These are phyloP conservation scores for Tephrocybe sp. DNA, from an alignment of 768 basidiomycete genomes.

Conservation along the genomic window DNA sequence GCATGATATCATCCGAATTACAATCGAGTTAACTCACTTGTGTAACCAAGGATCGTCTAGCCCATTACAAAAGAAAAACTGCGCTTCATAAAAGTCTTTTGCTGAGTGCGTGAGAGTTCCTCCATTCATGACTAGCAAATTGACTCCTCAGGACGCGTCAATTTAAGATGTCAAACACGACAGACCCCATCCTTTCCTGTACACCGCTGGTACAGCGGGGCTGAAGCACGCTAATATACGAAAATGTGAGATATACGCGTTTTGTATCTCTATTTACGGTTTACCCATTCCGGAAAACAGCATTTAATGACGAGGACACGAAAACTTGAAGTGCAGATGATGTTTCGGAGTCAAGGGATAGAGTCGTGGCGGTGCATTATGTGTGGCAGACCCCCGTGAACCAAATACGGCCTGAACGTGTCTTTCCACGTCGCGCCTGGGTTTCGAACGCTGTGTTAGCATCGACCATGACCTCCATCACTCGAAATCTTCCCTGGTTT, in stretches of 20 bases:
- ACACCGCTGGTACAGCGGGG: slow-evolving; percentile 25
- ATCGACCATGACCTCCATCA: slow-evolving; percentile 67
- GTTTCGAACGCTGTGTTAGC: background rate
- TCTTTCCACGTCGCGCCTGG: background rate
- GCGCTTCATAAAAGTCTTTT: slow-evolving; percentile 30
- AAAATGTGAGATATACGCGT: background rate
- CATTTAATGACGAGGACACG: slow-evolving; percentile 1
- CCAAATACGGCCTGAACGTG: slow-evolving; percentile 3
- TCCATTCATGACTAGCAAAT: slow-evolving; percentile 28
- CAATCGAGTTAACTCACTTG: slow-evolving; percentile 22
- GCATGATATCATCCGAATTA: background rate
- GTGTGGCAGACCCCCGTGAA: background rate
- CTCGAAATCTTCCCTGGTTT: slow-evolving; percentile 83
- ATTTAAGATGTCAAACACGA: background rate
- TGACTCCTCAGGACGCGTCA: background rate
- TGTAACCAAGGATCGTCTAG: slow-evolving; percentile 33
- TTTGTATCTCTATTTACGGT: background rate
- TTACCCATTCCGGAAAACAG: slow-evolving; percentile 21
- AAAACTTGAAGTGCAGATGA: background rate
- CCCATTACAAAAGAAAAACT: slow-evolving; percentile 36
- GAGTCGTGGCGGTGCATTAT: slow-evolving; percentile 9
- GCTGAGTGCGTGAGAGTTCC: slow-evolving; percentile 31
- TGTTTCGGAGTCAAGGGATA: background rate
- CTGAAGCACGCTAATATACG: slow-evolving; percentile 33
- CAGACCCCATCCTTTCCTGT: slow-evolving; percentile 33